Evolutionary conservation across 1,284 basidiomycete species (phyloP), one percentile per base, ranked within the genome.

Genomic region (Austroboletus niveus): DNA sequence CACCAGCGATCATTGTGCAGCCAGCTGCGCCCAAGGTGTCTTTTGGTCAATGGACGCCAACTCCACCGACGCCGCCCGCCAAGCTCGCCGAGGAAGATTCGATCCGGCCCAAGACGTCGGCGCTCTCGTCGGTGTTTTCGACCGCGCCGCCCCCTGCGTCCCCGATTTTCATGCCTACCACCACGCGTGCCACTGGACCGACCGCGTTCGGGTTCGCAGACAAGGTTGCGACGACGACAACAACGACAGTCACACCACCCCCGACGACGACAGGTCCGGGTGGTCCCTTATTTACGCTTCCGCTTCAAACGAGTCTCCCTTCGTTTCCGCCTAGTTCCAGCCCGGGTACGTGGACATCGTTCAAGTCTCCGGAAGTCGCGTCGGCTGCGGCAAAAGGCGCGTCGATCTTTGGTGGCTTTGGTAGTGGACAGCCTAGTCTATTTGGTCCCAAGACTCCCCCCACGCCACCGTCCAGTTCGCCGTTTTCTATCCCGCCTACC

Each of bases 91-190:
- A 58, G 57, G 45, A 34, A 47, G 64, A 56, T 8, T 40, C 57
- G 9, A 45, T 59, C 9, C 66, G 70, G 45, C 71, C 74, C 0
- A 72, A 69, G 57, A 75, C 73, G 2, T 79, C 81, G 5, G 80
- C 81, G 0, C 60, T 76, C 35, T 52, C 64, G 7, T 44, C 60
- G 54, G 27, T 41, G 14, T 43, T 34, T 38, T 24, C 22, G 22
- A 8, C 52, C 11, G 8, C 38, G 32, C 7, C 40, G 31, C 53
- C 61, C 51, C 40, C 52, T 47, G 5, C 41, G 2, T 43, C 56
- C 7, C 29, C 56, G 11, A 42, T 61, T 4, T 58, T 52, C 31
- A 12, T n/a, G 27, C 31, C 35, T 20, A 41, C 36, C 12, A 29
- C 43, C 14, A 42, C 57, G 4, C 15, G 38, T 24, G 10, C 36